These are phyloP conservation scores for Adansonia digitata DNA, from an alignment of 345 rosid genomes.

Conservation along the genomic window DNA sequence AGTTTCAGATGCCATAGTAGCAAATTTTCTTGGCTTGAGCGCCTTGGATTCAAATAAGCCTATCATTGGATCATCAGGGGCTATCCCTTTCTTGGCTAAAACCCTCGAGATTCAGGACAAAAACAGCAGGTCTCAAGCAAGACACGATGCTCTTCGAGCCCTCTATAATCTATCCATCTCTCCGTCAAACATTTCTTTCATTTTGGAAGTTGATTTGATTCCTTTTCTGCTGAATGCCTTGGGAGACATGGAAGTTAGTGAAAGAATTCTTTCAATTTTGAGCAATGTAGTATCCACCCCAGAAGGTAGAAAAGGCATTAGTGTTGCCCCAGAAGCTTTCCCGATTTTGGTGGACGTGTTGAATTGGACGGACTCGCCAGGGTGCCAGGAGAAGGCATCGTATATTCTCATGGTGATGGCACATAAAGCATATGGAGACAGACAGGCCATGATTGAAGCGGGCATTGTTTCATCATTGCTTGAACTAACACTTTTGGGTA, in stretches of 20 bases:
- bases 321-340: slow-evolving; percentile 55
- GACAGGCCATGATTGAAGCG: slow-evolving; percentile 91
- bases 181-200: slow-evolving; percentile 46
- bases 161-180: slow-evolving; percentile 80
- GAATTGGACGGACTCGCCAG: slow-evolving; percentile 87
- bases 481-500: slow-evolving; percentile 83
- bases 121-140: slow-evolving; percentile 54
- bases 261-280: slow-evolving; percentile 73
- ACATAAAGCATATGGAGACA: slow-evolving; percentile 74
- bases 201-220: slow-evolving; percentile 61
- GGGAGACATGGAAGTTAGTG: slow-evolving; percentile 94
- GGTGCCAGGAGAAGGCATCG: slow-evolving; percentile 88
- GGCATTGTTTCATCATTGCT: slow-evolving; percentile 79
- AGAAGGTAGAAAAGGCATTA: slow-evolving; percentile 79
- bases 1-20: slow-evolving; percentile 78
- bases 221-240: slow-evolving; percentile 47
- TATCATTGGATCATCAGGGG: slow-evolving; percentile 87
- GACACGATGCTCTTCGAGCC: slow-evolving; percentile 83
- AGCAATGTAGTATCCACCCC: slow-evolving; percentile 71
- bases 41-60: slow-evolving; percentile 88
- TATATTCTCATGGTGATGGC: slow-evolving; percentile 93
- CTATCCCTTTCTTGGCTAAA: slow-evolving; percentile 70
- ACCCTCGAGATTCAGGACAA: slow-evolving; percentile 38
- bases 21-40: slow-evolving; percentile 89
- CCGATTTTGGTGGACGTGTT: slow-evolving; percentile 73